Base-by-base conservation (phyloP, 2,329 filamentous ascomycete species). In the Monosporascus cannonballus region DNA sequence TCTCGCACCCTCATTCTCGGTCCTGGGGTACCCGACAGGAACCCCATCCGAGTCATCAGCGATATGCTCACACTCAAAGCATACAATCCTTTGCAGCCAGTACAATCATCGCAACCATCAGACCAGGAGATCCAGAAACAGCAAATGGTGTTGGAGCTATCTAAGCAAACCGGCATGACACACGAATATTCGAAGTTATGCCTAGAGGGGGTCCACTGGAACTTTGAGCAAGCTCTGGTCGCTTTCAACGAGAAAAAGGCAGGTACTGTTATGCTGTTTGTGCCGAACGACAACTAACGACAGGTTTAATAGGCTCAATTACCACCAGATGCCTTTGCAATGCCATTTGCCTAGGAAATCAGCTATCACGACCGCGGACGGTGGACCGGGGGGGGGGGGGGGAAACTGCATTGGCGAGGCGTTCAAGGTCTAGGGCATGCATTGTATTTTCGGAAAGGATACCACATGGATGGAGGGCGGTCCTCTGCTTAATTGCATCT, bases 1-100 rank as follows among this genome's bases (percentile, higher is more conserved):
- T 90, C 91, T 51, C 84, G 91, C 49, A 87, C 83, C 0, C 90
- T 95, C 65, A 74, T 92, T 41, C 77, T 96, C 18, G 89, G 89
- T 0, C 90, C 90, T 1, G 89, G 88, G 34, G 78, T 78, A 36
- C 81, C 83, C 0, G 78, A 83, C 5, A 75, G 77, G 46, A 81
- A 83, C 18, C 79, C 74, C 1, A 81, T 95, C 51, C 81, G 90
- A 47, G 87, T 96, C 38, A 77, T 92, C 58, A 92, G 83, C 67
- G 91, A 96, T 68, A 83, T 91, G 72, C 76, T 95, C 39, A 84
- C 83, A 15, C 72, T 96, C 48, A 82, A 88, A 58, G 82, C 85
- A 6, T 91, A 84, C 66, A 76, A 70, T 27, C 65, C 77, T 9
- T 66, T 83, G 17, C 56, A 22, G 48, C 59, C 67, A 64, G 38